Conservation (phyloP, 306 rosid species). For the Corylus avellana region DNA sequence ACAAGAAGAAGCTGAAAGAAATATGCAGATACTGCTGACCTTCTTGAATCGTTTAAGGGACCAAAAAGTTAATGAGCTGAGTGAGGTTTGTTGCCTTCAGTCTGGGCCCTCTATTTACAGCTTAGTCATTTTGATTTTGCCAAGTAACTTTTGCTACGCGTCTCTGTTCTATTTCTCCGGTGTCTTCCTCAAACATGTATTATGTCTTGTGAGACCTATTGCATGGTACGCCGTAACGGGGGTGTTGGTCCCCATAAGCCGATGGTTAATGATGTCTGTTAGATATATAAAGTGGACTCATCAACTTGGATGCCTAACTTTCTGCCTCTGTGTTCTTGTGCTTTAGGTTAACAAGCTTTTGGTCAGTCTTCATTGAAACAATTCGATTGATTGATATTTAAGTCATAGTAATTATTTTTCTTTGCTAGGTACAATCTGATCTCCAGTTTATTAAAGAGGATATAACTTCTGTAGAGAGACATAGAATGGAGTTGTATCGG, state of each 20-base stretch:
- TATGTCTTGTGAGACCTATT: background rate
- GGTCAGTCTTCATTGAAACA: background rate
- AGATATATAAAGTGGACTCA: background rate
- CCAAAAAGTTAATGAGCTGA: constrained; percentile 82
- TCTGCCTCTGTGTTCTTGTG: constrained; percentile 7
- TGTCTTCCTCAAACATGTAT: background rate
- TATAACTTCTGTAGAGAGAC: constrained; percentile 80
- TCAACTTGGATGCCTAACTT: constrained; percentile 5
- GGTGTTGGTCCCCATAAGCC: background rate
- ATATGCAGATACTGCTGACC: constrained; percentile 87
- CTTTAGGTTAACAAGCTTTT: constrained; percentile 17
- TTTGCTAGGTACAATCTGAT: constrained; percentile 78
- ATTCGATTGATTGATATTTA: constrained; percentile 16
- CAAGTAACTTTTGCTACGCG: background rate
- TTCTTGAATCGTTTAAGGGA: constrained; percentile 85
- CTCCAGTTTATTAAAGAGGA: constrained; percentile 93
- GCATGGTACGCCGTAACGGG: background rate
- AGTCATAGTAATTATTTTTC: constrained; percentile 20
- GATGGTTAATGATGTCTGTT: background rate
- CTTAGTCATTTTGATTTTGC: background rate
- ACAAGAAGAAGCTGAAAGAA: constrained; percentile 97
- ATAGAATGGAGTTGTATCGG: constrained; percentile 75
- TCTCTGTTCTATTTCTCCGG: background rate
- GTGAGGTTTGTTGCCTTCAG: constrained; percentile 59
- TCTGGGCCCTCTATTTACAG: constrained; percentile 6